A percentile compares a stretch with the other conserved stretches of the same genome.
Conservation (phyloP, 2,329 filamentous ascomycete species). For the Calonectria hongkongensis region DNA sequence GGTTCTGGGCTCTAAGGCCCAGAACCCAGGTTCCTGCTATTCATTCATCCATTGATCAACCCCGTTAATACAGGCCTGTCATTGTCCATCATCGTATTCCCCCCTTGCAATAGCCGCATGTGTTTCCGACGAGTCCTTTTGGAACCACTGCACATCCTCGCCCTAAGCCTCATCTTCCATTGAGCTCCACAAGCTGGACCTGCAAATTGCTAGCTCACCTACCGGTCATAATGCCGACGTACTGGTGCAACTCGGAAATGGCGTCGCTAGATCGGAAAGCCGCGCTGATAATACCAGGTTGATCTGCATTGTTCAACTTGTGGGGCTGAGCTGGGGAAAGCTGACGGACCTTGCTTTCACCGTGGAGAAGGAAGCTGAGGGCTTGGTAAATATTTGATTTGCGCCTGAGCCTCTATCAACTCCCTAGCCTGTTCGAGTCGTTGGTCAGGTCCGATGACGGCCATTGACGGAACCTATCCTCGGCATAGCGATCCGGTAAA, state of each 20-base stretch:
- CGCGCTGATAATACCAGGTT: conserved; percentile 41
- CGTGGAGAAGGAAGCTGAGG: conserved; percentile 11
- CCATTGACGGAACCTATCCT: conserved; percentile 2
- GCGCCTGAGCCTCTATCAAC: conserved; percentile 5
- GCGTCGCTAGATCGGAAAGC: conserved; percentile 49
- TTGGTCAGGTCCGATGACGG: conserved; percentile 24
- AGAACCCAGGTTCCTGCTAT: conserved; percentile 14
- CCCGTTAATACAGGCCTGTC: conserved; percentile 25
- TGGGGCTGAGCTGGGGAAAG: conserved; percentile 45
- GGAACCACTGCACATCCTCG: conserved; percentile 40
- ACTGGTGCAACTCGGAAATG: conserved; percentile 44
- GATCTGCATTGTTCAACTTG: conserved; percentile 42
- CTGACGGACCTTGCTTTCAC: conserved; percentile 21
- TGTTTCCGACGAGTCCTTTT: conserved; percentile 47
- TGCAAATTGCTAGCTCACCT: conserved; percentile 22
- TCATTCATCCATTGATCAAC: conserved; percentile 18
- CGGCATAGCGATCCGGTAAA: conserved; percentile 24
- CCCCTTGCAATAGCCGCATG: conserved; percentile 47
- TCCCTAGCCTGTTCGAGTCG: neutral
- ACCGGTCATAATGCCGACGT: conserved; percentile 33
- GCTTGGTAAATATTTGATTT: conserved; percentile 14
- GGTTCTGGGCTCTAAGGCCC: conserved; percentile 26
- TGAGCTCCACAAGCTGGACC: conserved; percentile 24
- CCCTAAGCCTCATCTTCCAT: conserved; percentile 44
- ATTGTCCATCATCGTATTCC: conserved; percentile 43